Evolutionary conservation across 306 rosid genomes (phyloP).

Genomic region (Cyamopsis tetragonoloba): DNA sequence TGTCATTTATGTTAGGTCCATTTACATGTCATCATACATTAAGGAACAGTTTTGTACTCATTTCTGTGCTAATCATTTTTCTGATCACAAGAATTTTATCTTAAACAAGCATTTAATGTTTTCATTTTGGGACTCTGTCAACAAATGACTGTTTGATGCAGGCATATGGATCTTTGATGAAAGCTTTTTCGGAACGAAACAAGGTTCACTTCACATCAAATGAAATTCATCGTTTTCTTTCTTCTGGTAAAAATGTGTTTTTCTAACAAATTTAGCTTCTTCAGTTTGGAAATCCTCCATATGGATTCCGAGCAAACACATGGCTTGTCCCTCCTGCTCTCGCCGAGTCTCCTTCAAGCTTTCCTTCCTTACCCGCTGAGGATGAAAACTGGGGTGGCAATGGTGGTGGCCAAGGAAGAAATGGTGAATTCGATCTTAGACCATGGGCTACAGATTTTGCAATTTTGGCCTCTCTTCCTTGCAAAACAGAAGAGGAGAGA

Average conservation of each 20-base stretch:
- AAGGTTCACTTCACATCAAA: slow-evolving; percentile 50
- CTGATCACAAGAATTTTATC: background rate
- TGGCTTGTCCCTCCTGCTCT: slow-evolving; percentile 93
- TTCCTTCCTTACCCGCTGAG: slow-evolving; percentile 65
- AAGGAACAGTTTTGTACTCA: no score
- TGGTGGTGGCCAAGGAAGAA: slow-evolving; percentile 83
- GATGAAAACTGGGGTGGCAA: slow-evolving; percentile 95
- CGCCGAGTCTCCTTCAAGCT: slow-evolving; percentile 58
- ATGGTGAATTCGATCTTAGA: slow-evolving; percentile 51
- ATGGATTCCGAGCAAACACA: slow-evolving; percentile 88
- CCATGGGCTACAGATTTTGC: slow-evolving; percentile 83
- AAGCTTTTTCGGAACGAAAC: slow-evolving; percentile 82
- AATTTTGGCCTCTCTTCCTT: slow-evolving; percentile 68
- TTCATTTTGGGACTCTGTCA: slow-evolving; percentile 7
- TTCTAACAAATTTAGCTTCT: slow-evolving; percentile 17
- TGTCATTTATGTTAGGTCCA: no score
- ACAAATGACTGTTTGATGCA: slow-evolving; percentile 36
- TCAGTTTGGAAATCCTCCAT: slow-evolving; percentile 97
- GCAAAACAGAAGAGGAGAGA: slow-evolving; percentile 96
- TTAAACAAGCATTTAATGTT: background rate
- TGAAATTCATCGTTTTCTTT: background rate
- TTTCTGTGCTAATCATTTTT: background rate
- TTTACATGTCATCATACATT: no score
- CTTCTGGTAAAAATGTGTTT: background rate
- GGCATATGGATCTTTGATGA: slow-evolving; percentile 82